Conservation (phyloP, 179 eudicot genomes). For the Beta lomatogona region DNA sequence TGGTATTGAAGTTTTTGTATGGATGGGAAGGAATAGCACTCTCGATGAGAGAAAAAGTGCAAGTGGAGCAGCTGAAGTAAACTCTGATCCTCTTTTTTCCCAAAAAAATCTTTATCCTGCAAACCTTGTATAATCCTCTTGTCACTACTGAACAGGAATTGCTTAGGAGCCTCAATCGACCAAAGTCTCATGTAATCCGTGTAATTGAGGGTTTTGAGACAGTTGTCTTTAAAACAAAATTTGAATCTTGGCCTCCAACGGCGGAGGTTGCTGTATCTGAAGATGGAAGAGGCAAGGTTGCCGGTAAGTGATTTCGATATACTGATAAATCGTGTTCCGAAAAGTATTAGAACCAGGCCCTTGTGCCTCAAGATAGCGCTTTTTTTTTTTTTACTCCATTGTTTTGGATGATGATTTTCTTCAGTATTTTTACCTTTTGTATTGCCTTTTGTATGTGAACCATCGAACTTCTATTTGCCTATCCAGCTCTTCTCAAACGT, state of each 20-base stretch:
- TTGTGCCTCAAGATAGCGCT: background rate
- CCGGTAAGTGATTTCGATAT: constrained; percentile 57
- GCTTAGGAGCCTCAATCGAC: constrained; percentile 49
- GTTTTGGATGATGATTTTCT: constrained; percentile 5
- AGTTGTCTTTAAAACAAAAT: constrained; percentile 62
- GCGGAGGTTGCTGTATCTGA: constrained; percentile 63
- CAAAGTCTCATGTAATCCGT: constrained; percentile 57
- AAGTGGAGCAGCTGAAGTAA: constrained; percentile 83
- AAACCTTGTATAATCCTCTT: constrained; percentile 4
- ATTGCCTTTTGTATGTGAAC: background rate
- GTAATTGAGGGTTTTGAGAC: constrained; percentile 90
- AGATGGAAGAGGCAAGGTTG: constrained; percentile 98
- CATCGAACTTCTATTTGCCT: constrained; percentile 25
- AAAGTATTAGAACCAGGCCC: background rate
- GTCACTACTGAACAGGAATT: constrained; percentile 44
- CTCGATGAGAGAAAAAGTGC: constrained; percentile 83
- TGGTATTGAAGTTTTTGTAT: constrained; percentile 78
- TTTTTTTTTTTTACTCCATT: background rate
- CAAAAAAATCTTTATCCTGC: background rate
- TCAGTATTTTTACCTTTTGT: background rate
- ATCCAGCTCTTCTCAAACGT: constrained; percentile 85
- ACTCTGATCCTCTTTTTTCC: background rate
- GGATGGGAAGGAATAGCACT: constrained; percentile 86
- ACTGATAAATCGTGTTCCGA: background rate
- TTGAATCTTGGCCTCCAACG: constrained; percentile 80